These are phyloP conservation scores for Adansonia madagascariensis DNA, from an alignment of 441 rosid species.

Conservation along the genomic window DNA sequence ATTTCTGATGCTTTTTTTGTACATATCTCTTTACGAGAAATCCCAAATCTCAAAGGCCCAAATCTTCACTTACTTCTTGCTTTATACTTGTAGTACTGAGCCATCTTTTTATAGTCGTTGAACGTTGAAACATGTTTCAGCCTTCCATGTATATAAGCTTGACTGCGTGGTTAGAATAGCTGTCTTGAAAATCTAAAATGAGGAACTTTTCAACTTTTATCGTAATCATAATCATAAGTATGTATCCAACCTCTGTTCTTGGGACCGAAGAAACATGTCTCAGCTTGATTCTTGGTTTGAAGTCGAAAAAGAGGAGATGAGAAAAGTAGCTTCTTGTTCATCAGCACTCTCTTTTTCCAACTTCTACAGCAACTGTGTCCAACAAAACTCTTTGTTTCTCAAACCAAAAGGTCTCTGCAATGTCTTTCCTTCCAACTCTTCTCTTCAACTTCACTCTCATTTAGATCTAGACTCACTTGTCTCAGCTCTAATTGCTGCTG, in stretches of 20 bases:
- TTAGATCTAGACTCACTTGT: constrained; percentile 42
- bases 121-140: constrained; percentile 16
- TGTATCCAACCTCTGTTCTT: background rate
- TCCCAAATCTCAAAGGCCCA: background rate
- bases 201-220: background rate
- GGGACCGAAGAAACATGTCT: background rate
- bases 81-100: background rate
- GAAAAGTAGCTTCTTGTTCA: constrained; percentile 28
- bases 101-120: constrained; percentile 17
- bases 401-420: constrained; percentile 16
- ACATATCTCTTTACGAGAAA: constrained; percentile 37
- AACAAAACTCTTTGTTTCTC: constrained; percentile 9
- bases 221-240: constrained; percentile 13
- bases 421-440: constrained; percentile 17
- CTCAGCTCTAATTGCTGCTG: constrained; percentile 46
- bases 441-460: constrained; percentile 21
- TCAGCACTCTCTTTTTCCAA: constrained; percentile 11
- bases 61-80: background rate
- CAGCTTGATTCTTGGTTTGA: constrained; percentile 12
- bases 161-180: constrained; percentile 22
- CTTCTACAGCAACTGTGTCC: background rate
- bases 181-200: background rate
- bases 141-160: constrained; percentile 37
- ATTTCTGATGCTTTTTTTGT: constrained; percentile 33
- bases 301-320: constrained; percentile 35